Conservation (phyloP, 768 basidiomycete genomes). For the Pulveroboletus sp. region DNA sequence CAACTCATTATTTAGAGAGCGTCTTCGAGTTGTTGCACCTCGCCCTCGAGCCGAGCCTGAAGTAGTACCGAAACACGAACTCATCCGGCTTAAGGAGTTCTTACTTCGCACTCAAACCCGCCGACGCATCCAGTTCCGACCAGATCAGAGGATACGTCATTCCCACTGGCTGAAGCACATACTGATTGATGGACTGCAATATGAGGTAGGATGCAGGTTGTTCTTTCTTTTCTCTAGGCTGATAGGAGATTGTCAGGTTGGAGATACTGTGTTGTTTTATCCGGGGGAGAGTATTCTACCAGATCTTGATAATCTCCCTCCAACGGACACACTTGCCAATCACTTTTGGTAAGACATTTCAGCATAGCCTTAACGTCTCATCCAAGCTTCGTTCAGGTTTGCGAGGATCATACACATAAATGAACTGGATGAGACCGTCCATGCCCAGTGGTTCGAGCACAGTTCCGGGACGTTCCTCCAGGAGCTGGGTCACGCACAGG, state of each 20-base stretch:
- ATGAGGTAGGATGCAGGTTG: slow-evolving; percentile 32
- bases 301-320: slow-evolving; percentile 31
- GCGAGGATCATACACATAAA: slow-evolving; percentile 55
- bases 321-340: slow-evolving; percentile 41
- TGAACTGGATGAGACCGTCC: slow-evolving; percentile 39
- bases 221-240: not conserved
- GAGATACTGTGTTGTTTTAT: slow-evolving; percentile 57
- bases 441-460: slow-evolving; percentile 76
- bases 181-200: slow-evolving; percentile 40
- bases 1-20: slow-evolving; percentile 47
- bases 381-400: slow-evolving; percentile 46
- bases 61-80: slow-evolving; percentile 2
- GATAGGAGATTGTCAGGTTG: slow-evolving; percentile 40
- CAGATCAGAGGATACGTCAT: slow-evolving; percentile 32
- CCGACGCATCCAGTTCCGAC: slow-evolving; percentile 16
- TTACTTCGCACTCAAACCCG: slow-evolving; percentile 15
- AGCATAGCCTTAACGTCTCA: not conserved
- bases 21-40: slow-evolving; percentile 49
- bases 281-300: slow-evolving; percentile 36
- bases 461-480: slow-evolving; percentile 55
- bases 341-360: slow-evolving; percentile 55
- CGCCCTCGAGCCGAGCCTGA: slow-evolving; percentile 23
- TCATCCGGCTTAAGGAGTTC: slow-evolving; percentile 21
- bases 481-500: slow-evolving; percentile 57
- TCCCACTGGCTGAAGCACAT: slow-evolving; percentile 38